phyloP scores from a whole-genome alignment of 2,329 filamentous ascomycete species.

The Colletotrichum cuscutae region DNA sequence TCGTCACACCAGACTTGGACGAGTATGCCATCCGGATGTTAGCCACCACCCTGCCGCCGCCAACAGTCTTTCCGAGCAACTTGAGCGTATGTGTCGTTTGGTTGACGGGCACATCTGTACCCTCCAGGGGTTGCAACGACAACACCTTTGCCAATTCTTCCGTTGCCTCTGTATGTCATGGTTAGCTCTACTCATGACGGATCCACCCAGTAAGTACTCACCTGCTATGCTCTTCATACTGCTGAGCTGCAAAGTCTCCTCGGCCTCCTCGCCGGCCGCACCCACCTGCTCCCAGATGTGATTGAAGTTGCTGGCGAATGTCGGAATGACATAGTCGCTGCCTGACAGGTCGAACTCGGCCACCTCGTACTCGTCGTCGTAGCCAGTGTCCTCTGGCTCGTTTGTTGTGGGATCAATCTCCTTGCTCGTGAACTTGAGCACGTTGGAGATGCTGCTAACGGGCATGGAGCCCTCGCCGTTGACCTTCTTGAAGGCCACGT shows the following conservation, averaged over 20 bases:
- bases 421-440: constrained; percentile 97
- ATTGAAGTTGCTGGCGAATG: constrained; percentile 94
- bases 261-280: constrained; percentile 87
- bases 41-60: constrained; percentile 87
- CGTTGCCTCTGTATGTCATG: constrained; percentile 77
- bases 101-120: constrained; percentile 89
- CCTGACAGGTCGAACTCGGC: constrained; percentile 91
- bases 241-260: constrained; percentile 89
- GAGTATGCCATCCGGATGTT: constrained; percentile 94
- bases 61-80: constrained; percentile 93
- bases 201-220: constrained; percentile 58
- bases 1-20: constrained; percentile 91
- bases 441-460: constrained; percentile 85
- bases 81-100: constrained; percentile 94
- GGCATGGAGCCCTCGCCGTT: constrained; percentile 82
- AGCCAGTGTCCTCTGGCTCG: constrained; percentile 90
- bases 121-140: constrained; percentile 92
- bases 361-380: constrained; percentile 98
- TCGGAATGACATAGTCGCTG: constrained; percentile 92
- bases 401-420: constrained; percentile 96
- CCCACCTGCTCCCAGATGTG: constrained; percentile 96
- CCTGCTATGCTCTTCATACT: constrained; percentile 92
- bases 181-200: constrained; percentile 26
- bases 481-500: constrained; percentile 91
- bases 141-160: constrained; percentile 88